phyloP scores from a whole-genome alignment of 2,329 filamentous ascomycete species.

The Fusarium beomiforme region DNA sequence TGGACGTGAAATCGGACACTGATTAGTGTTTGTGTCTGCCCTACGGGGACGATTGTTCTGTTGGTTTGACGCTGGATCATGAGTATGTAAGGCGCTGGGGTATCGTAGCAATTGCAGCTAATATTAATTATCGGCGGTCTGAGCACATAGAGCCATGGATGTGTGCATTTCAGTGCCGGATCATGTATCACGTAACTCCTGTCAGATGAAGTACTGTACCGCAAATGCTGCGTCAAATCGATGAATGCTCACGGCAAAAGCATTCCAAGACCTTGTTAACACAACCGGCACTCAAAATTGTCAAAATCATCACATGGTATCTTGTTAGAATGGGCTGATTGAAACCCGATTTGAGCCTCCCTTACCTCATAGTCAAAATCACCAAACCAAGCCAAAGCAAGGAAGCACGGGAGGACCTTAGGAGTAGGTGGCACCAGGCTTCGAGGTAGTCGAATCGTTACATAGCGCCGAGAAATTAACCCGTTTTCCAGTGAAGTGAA shows the following conservation, averaged over 20 bases:
- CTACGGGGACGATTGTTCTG: not conserved
- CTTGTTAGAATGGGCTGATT: not conserved
- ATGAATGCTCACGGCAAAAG: not conserved
- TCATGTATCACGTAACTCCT: not conserved
- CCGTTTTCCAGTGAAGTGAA: not conserved
- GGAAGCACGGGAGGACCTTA: not conserved
- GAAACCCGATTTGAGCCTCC: not conserved
- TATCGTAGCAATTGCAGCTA: not conserved
- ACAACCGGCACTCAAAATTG: not conserved
- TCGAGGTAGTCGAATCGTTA: constrained; percentile 9
- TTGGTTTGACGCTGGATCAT: not conserved
- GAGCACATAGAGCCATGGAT: not conserved
- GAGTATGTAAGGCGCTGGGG: not conserved
- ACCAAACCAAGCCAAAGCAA: not conserved
- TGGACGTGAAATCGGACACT: not conserved
- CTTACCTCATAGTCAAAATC: not conserved
- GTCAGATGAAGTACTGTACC: not conserved
- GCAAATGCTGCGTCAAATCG: not conserved
- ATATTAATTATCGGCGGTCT: not conserved
- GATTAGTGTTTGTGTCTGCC: constrained; percentile 6
- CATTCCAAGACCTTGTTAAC: not conserved
- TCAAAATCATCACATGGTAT: not conserved
- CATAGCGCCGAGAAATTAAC: constrained; percentile 5
- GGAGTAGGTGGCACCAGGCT: constrained; percentile 27
- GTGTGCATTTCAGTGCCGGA: not conserved